Conservation (phyloP, 345 rosid species). For the Adansonia digitata region DNA sequence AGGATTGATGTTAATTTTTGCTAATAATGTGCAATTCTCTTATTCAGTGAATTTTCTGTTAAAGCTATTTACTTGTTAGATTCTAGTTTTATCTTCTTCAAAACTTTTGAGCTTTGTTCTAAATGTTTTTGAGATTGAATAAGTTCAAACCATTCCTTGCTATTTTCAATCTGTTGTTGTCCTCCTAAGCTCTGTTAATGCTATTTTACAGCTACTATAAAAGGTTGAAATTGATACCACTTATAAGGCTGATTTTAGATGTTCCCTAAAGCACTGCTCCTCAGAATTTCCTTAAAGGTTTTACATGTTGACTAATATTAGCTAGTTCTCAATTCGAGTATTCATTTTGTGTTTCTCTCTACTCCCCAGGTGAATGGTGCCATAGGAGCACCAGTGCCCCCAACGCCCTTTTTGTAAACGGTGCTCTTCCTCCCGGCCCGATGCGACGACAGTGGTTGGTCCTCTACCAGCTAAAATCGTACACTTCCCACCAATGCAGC, state of each 20-base stretch:
- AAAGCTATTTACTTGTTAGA: neutral
- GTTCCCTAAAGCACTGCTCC: too few relatives aligned
- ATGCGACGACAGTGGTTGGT: slow-evolving; percentile 43
- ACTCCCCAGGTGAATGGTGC: slow-evolving; percentile 55
- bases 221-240: neutral
- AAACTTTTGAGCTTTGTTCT: neutral
- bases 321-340: too few relatives aligned
- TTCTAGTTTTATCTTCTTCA: neutral
- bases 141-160: neutral
- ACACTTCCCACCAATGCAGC: slow-evolving; percentile 44
- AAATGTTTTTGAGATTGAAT: neutral
- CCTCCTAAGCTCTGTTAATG: neutral
- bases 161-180: neutral
- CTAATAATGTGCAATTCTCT: neutral
- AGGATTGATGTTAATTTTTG: neutral
- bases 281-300: too few relatives aligned
- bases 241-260: neutral
- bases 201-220: too few relatives aligned
- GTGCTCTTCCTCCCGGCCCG: slow-evolving; percentile 43
- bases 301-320: too few relatives aligned
- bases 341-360: too few relatives aligned
- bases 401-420: slow-evolving; percentile 68
- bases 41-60: neutral
- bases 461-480: slow-evolving; percentile 62
- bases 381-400: slow-evolving; percentile 49